Conservation (phyloP, 805 yeast genomes). For the Huiozyma sinensis region DNA sequence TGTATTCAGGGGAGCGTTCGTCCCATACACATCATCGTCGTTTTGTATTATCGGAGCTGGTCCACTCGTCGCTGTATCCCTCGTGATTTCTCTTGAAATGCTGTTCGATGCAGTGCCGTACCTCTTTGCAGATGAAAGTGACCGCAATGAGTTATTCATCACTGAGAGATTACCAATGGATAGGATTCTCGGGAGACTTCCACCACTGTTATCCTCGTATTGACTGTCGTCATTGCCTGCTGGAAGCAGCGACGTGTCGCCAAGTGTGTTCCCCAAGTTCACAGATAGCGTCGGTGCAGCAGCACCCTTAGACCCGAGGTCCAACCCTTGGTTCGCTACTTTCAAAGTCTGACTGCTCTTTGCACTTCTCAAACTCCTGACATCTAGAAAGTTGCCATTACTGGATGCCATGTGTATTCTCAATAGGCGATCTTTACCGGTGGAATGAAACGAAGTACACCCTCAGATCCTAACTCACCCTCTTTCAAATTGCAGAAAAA, state of each 20-base stretch:
- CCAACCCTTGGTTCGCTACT: neutral
- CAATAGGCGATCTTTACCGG: too few relatives aligned
- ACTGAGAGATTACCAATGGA: neutral
- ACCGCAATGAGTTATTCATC: slow-evolving; percentile 1
- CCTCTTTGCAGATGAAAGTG: slow-evolving; percentile 1
- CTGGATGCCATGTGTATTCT: too few relatives aligned
- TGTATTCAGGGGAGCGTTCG: neutral
- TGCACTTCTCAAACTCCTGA: neutral
- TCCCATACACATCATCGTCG: neutral
- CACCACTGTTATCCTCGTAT: neutral
- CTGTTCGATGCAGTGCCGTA: neutral
- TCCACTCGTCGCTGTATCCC: neutral
- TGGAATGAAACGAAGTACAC: too few relatives aligned
- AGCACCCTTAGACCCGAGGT: neutral
- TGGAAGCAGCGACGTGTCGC: neutral
- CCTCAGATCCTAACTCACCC: too few relatives aligned
- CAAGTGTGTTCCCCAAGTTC: slow-evolving; percentile 5
- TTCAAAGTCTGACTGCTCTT: neutral
- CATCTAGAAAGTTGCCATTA: neutral
- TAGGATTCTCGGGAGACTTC: neutral
- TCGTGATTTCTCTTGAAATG: neutral
- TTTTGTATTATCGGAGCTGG: neutral
- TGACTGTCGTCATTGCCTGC: neutral
- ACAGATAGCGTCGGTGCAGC: slow-evolving; percentile 6
- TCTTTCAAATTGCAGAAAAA: too few relatives aligned